Evolutionary conservation across 306 rosid species (phyloP).

Genomic region (Prosopis cineraria): DNA sequence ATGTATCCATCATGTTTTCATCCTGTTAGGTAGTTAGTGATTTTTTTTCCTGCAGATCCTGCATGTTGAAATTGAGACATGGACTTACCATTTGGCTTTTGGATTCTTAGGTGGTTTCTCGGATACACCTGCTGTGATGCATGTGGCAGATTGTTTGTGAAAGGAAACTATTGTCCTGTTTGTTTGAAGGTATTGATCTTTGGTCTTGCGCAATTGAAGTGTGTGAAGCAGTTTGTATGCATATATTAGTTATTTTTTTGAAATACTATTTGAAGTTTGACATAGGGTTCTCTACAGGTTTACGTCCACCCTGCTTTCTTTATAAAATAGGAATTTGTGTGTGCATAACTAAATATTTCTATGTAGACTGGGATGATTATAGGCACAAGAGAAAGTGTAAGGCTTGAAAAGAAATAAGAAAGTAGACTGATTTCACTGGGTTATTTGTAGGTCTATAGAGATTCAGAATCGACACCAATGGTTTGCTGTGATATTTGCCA

Average conservation of each 20-base stretch:
- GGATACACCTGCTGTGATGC: constrained; percentile 99
- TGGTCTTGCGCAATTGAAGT: constrained; percentile 27
- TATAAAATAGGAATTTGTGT: constrained; percentile 9
- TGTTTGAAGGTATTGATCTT: constrained; percentile 80
- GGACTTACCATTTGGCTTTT: constrained; percentile 37
- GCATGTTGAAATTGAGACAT: neutral
- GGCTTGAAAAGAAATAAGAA: constrained; percentile 5
- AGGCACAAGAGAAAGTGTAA: constrained; percentile 1
- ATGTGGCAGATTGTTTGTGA: constrained; percentile 94
- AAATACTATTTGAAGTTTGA: neutral
- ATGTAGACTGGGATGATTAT: neutral
- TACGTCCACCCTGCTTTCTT: constrained; percentile 1
- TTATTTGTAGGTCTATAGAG: constrained; percentile 88
- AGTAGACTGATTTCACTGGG: constrained; percentile 29
- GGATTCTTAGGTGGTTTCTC: constrained; percentile 83
- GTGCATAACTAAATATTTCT: neutral
- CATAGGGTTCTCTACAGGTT: constrained; percentile 14
- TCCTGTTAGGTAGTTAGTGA: neutral
- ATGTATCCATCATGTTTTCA: neutral
- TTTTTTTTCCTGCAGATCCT: neutral
- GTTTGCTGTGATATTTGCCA: constrained; percentile 98
- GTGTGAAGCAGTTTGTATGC: neutral
- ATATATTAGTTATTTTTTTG: neutral
- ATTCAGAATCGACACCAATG: constrained; percentile 99
- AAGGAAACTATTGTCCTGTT: constrained; percentile 98